Base-by-base conservation (phyloP, 306 rosid genomes). In the Quercus aquifolioides region DNA sequence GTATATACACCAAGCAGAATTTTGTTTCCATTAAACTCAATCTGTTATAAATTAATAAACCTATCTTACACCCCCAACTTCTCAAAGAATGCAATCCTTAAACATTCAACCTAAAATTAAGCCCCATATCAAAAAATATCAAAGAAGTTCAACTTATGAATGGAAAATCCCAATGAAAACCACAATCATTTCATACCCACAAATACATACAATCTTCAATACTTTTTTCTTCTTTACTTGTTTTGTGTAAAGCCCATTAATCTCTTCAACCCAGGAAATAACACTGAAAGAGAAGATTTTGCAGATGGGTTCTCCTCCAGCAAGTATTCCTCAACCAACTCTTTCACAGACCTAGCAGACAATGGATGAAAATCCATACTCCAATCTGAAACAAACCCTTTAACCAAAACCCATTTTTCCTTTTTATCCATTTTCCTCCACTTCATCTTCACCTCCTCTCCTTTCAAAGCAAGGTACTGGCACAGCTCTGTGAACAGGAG, bases 311-410 rank as follows among this genome's bases (percentile, higher is more conserved):
- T 81, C 55, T 79, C 86, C 13, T 85, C 86, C 5, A 8, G 59
- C 8, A 94, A 75, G 82, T 89, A 84, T 74, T 94, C 94, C 23
- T 94, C 96, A 15, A 94, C 83, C 97, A 94, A 85, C 25, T 89
- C 86, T 76, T 83, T 87, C 0, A 89, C 88, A 49, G 90, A 89
- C 64, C 77, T 92, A 1, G 88, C 86, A 9, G 98, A 92, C 86
- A 94, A 81, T 9, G 98, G 97, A 33, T 94, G 98, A 72, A 92
- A 94, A 85, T 82, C 79, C 15, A 72, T 55, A 69, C 89, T 87
- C 94, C 96, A 92, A 10, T 85, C 91, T 1, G 84, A 58, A 70
- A 91, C 85, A 76, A 94, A 92, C 43, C 76, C 86, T 78, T 87
- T 74, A 0, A 88, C 86, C 86, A 90, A 73, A 8, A 6, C 85